Percentiles rank a stretch among this genome's conserved stretches.
Evolutionary conservation across 2,329 filamentous ascomycete genomes (phyloP).

Genomic region (Venturia carpophila): DNA sequence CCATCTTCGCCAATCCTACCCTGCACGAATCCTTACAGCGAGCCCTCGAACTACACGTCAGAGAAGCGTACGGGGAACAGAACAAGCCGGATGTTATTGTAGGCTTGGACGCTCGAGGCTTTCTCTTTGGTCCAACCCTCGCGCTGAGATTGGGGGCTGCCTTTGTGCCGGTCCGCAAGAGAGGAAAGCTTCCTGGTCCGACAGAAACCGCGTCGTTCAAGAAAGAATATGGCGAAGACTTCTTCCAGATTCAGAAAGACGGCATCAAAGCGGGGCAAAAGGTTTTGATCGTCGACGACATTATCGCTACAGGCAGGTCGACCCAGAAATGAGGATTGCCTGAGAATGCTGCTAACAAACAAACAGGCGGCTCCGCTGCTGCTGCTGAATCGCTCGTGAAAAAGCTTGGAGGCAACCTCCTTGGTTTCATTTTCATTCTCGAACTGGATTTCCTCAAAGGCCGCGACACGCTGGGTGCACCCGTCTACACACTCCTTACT

Average conservation of each 20-base stretch:
- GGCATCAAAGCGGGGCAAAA: slow-evolving; percentile 78
- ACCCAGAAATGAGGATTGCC: slow-evolving; percentile 28
- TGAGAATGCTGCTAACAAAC: slow-evolving; percentile 18
- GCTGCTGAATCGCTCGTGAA: slow-evolving; percentile 81
- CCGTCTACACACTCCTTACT: slow-evolving; percentile 73
- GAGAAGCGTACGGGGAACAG: slow-evolving; percentile 50
- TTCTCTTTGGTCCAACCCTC: slow-evolving; percentile 86
- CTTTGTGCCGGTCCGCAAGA: slow-evolving; percentile 91
- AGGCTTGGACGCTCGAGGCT: slow-evolving; percentile 87
- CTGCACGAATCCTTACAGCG: slow-evolving; percentile 71
- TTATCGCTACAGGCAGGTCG: slow-evolving; percentile 82
- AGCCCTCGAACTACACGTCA: slow-evolving; percentile 77
- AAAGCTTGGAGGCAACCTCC: slow-evolving; percentile 74
- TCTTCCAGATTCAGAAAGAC: slow-evolving; percentile 91
- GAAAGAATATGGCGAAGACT: slow-evolving; percentile 94
- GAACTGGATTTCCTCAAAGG: slow-evolving; percentile 92
- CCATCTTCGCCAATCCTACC: slow-evolving; percentile 73
- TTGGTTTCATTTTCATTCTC: slow-evolving; percentile 91
- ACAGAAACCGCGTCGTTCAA: slow-evolving; percentile 78
- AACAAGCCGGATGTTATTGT: slow-evolving; percentile 80
- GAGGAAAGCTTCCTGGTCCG: slow-evolving; percentile 88
- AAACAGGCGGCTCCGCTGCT: slow-evolving; percentile 75
- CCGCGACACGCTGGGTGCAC: slow-evolving; percentile 76
- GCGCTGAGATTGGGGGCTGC: slow-evolving; percentile 73
- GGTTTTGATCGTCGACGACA: slow-evolving; percentile 91